Conservation (phyloP, 352 stramenopile species). For the Thraustochytrium striatum region DNA sequence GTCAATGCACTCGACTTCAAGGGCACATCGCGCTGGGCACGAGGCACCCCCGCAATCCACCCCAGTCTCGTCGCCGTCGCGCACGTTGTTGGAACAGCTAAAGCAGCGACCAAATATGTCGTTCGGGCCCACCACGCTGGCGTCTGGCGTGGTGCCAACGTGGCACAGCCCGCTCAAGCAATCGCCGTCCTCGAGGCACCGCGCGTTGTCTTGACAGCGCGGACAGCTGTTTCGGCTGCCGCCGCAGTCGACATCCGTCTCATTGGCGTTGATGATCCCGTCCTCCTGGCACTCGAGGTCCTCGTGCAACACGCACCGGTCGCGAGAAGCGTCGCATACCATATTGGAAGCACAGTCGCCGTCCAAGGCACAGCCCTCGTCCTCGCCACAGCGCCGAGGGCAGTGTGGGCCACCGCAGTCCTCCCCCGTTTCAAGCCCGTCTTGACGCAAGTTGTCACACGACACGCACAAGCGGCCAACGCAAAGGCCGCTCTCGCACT, state of each 20-base stretch:
- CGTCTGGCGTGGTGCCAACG: neutral
- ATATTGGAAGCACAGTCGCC: slow-evolving; percentile 8
- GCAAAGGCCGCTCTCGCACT: slow-evolving; percentile 33
- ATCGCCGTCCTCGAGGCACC: neutral
- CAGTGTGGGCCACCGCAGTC: slow-evolving; percentile 37
- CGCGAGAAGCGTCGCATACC: neutral
- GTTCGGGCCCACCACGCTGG: too few species aligned
- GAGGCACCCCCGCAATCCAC: slow-evolving; percentile 26
- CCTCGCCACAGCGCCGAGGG: neutral
- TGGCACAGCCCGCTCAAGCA: neutral
- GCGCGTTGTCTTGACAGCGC: neutral
- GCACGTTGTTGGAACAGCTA: slow-evolving; percentile 42
- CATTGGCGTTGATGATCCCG: slow-evolving; percentile 13
- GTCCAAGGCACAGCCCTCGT: neutral
- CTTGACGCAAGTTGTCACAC: slow-evolving; percentile 12
- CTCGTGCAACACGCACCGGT: neutral
- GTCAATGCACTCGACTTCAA: neutral
- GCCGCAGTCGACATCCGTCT: slow-evolving; percentile 40
- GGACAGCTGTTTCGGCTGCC: neutral
- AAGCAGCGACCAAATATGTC: too few species aligned
- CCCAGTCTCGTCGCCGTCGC: slow-evolving; percentile 47
- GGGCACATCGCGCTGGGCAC: neutral
- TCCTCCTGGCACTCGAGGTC: slow-evolving; percentile 12
- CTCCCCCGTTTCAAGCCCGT: slow-evolving; percentile 36
- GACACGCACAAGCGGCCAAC: slow-evolving; percentile 8